Base-by-base conservation (phyloP, 352 stramenopile genomes). In the Globisporangium nagaii region DNA sequence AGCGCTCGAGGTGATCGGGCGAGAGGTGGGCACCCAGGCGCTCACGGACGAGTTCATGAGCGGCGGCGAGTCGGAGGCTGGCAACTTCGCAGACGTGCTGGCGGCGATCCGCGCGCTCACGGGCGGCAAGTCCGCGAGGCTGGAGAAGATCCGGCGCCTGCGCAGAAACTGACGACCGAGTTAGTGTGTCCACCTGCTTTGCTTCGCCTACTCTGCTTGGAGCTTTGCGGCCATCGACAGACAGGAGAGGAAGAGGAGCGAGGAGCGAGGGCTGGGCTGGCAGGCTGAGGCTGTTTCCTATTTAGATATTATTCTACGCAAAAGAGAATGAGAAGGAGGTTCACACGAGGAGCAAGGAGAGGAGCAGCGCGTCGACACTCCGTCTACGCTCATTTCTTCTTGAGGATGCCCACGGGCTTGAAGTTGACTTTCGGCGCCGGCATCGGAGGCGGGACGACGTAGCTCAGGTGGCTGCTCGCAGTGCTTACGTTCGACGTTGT, bases 1-100 rank as follows among this genome's bases (percentile, higher is more conserved):
- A 28, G 80, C 82, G 19, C 69, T 94, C 12, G 83, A 93, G 36
- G 75, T 91, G 20, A 81, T 95, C 52, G 76, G 62, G 10, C 73
- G 75, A 8, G 76, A 91, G 48, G 81, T 75, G 13, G 85, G 84
- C 17, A 75, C 73, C 30, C 66, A 67, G 32, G 22, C 53, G 15
- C 37, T 65, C n/a, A 28, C 24, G 4, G 50, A 62, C 32, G 53
- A 51, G 6, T 53, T 63, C 37, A 60, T 28, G 48, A 39, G 45
- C 22, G 43, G 37, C 10, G 54, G 47, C 28, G 46, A 44, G 17
- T 58, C 46, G 12, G 56, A 61, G 15, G 12, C 43, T 4, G 71
- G 75, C 2, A 93, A 91, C 65, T 93, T 93, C 32, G 69, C 64
- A 2, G 66, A 84, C 4, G 47, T 88, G 19, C 66, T 93, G 11